Evolutionary conservation across 129 eudicot species (phyloP), one percentile per base, ranked within the genome.

Genomic region (Tagetes patula): DNA sequence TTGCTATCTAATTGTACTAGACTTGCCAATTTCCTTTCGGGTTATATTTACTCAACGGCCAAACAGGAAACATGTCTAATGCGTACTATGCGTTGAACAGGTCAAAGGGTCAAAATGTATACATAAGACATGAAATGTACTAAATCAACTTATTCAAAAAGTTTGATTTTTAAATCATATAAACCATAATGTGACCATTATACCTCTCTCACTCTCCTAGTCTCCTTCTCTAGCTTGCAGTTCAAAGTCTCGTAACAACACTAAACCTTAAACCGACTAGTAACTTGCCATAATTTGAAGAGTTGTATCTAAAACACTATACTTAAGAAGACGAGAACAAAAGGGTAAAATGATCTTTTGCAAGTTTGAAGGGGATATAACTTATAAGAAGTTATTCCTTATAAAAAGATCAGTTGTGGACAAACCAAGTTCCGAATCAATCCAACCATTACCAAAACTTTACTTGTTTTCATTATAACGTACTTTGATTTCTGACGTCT

Each of bases 121-220:
- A 33, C 12, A 10, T 11, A 5, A 37, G 10, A 7, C 32, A 2
- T 12, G n/a, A 13, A 39, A 13, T 41, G 6, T 38, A 5, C 12
- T 60, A 60, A 39, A 63, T 63, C 12, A 13, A 37, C 47, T 38
- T 63, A 38, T 63, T 38, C 68, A 38, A 39, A 63, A 61, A 4
- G 27, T 61, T 36, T 0, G 30, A 61, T 34, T 31, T 20, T 20
- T 20, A 20, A 20, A 20, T 20, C 27, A 20, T 20, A 20, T 20
- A 20, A 20, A 20, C 27, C 27, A 20, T 20, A 42, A 42, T 42
- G 8, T 53, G 59, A 13, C 59, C 32, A 53, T 53, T 53, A 53
- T 53, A 53, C 2, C 33, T 27, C 59, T 53, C 59, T 49, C 54
- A 2, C 27, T 49, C 12, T 13, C 54, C 9, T 53, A 2, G 5